Conservation (phyloP, 2,329 filamentous ascomycete genomes). For the Colletotrichum horii region DNA sequence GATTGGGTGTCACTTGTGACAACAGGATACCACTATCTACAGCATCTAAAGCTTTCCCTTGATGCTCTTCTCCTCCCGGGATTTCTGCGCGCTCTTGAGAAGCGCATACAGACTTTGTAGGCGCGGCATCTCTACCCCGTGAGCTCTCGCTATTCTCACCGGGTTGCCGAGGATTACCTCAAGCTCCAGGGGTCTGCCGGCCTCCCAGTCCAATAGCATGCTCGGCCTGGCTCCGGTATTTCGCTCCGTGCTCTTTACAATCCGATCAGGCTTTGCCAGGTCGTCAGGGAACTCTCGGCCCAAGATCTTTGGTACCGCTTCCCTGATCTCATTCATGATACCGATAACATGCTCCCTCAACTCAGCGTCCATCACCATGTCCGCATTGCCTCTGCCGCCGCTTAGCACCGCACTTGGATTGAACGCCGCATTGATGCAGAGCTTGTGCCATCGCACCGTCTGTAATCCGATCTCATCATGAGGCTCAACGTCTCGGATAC, state of each 20-base stretch:
- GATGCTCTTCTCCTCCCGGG: slow-evolving; percentile 42
- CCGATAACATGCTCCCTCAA: slow-evolving; percentile 65
- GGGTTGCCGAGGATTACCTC: slow-evolving; percentile 78
- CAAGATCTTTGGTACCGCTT: slow-evolving; percentile 66
- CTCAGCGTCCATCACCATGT: slow-evolving; percentile 69
- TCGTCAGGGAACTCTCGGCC: slow-evolving; percentile 63
- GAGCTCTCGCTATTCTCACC: slow-evolving; percentile 65
- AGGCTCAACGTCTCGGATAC: slow-evolving; percentile 68
- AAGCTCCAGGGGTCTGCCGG: slow-evolving; percentile 68
- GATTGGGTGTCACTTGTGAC: not conserved
- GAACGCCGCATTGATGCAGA: slow-evolving; percentile 78
- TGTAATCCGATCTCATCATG: slow-evolving; percentile 72
- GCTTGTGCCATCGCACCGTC: slow-evolving; percentile 76
- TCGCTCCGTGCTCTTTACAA: slow-evolving; percentile 65
- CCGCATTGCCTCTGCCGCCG: slow-evolving; percentile 67
- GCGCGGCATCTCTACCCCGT: slow-evolving; percentile 69
- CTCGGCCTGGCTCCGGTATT: slow-evolving; percentile 69
- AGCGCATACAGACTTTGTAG: slow-evolving; percentile 72
- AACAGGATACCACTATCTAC: not conserved
- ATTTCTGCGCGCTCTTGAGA: slow-evolving; percentile 64
- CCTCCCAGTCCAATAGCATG: slow-evolving; percentile 76
- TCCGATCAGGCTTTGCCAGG: slow-evolving; percentile 67
- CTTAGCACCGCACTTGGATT: slow-evolving; percentile 74
- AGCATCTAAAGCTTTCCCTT: slow-evolving; percentile 39
- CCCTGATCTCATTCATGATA: slow-evolving; percentile 74